Evolutionary conservation across 2,329 filamentous ascomycete genomes (phyloP).

Genomic region (Colletotrichum kahawae): DNA sequence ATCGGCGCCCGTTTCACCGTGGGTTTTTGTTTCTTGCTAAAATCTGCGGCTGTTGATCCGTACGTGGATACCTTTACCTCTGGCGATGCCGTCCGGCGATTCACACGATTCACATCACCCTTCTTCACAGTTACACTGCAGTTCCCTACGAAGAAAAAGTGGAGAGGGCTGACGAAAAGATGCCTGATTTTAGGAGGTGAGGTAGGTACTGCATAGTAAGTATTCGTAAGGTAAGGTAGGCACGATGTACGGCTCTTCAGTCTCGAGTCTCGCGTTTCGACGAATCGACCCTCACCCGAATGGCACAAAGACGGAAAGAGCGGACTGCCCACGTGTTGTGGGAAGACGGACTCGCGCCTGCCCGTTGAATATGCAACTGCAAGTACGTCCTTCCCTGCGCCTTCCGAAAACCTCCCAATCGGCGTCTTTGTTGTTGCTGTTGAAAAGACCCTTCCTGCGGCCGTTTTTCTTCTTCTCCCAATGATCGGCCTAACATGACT

Average conservation of each 20-base stretch:
- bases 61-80: not conserved
- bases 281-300: not conserved
- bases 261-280: not conserved
- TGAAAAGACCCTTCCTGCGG: not conserved
- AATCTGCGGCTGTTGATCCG: not conserved
- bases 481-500: conserved; percentile 14
- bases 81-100: not conserved
- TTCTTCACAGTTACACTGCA: not conserved
- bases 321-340: not conserved
- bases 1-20: not conserved
- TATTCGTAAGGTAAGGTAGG: not conserved
- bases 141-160: not conserved
- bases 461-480: not conserved
- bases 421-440: not conserved
- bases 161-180: conserved; percentile 8
- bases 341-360: not conserved
- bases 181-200: not conserved
- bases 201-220: not conserved
- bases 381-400: not conserved
- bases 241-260: not conserved
- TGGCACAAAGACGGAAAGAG: not conserved
- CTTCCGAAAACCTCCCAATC: not conserved
- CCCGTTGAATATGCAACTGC: not conserved
- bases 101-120: not conserved
- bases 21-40: conserved; percentile 5